Conservation (phyloP, 768 basidiomycete genomes). For the Cystobasidium tubakii region DNA sequence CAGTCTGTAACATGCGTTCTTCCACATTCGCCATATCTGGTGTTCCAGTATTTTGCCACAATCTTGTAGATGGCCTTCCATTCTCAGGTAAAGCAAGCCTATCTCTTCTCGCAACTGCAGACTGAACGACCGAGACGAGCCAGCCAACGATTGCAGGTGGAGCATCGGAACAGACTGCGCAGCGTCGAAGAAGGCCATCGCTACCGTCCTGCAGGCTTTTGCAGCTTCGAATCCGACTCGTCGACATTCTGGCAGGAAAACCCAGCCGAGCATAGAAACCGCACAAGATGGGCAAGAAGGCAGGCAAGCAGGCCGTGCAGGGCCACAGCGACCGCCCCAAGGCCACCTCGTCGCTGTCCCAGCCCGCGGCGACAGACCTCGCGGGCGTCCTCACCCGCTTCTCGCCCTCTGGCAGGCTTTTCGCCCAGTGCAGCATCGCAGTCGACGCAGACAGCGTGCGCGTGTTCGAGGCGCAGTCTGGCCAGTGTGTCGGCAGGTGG, state of each 20-base stretch:
- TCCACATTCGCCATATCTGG: no score
- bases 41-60: no score
- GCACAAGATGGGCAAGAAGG: slow-evolving; percentile 7
- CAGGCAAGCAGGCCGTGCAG: slow-evolving; percentile 3
- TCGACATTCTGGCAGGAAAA: not conserved
- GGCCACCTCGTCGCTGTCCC: not conserved
- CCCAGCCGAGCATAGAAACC: not conserved
- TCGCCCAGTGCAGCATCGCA: slow-evolving; percentile 15
- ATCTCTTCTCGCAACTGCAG: no score
- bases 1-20: no score
- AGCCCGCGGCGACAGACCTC: not conserved
- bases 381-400: not conserved
- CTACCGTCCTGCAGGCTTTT: no score
- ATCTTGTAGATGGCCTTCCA: no score
- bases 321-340: not conserved
- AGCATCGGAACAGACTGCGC: no score
- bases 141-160: no score
- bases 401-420: slow-evolving; percentile 22
- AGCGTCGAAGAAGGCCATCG: no score
- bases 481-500: slow-evolving; percentile 21
- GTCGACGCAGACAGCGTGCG: slow-evolving; percentile 20
- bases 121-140: no score
- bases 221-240: no score
- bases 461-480: slow-evolving; percentile 11
- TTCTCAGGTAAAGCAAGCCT: no score